Evolutionary conservation across 495 filamentous ascomycete genomes (phyloP), one percentile per base, ranked within the genome.

Genomic region (Podospora appendiculata): DNA sequence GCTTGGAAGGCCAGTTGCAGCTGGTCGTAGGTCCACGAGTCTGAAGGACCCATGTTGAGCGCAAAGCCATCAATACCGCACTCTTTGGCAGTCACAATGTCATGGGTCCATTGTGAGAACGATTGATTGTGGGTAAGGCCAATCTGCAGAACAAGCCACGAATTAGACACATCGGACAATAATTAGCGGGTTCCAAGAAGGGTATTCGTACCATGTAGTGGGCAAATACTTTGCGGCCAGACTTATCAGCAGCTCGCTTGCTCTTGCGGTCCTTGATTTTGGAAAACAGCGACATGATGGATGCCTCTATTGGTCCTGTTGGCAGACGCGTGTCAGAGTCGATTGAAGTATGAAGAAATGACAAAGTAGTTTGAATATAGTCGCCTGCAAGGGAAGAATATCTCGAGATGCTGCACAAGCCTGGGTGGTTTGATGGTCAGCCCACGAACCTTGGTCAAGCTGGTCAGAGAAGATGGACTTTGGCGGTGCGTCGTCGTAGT

Each of bases 1-100:
- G 77, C 79, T 19, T 67, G 55, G 56, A 80, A 86, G 0, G 80
- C 83, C 2, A 77, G 59, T 9, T 68, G 54, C 2, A 85, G 62
- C 48, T 79, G 76, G 8, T 53, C 57, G n/a, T 69, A 67, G 11
- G 73, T 80, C 59, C 73, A 78, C 0, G 62, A 59, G 48, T 84
- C 79, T 8, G 59, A 66, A 4, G 75, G 72, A 0, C 74, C 86
- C 41, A 87, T 75, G 52, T 90, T 89, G 33, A 89, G 60, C 0
- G 80, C 86, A 58, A 90, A 90, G 3, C 81, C 86, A 58, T 90
- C 86, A 46, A 90, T 87, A 36, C 81, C 76, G 0, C 79, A 73
- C 12, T 72, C 72, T 54, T 81, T 76, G 8, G 86, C 86, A 9
- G 75, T 64, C 8, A 58, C 61, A 42, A 89, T 84, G 47, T 89